These are phyloP conservation scores for Fusarium anthophilum DNA, from an alignment of 2,329 filamentous ascomycete species.

Conservation along the genomic window DNA sequence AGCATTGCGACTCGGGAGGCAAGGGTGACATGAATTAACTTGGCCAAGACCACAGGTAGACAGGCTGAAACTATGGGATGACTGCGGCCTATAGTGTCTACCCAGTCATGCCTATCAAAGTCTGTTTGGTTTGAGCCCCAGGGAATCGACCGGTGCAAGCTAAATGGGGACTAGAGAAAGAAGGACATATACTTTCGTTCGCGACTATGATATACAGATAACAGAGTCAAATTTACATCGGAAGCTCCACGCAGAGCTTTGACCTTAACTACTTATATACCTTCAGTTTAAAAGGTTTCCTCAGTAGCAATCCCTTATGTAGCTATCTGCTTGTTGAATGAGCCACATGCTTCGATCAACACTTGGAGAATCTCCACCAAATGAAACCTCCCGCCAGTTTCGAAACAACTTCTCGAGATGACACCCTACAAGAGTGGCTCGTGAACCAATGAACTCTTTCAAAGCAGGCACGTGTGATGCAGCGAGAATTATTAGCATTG, in stretches of 20 bases:
- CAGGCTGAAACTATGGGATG: too few species aligned
- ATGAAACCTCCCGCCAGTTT: constrained; percentile 54
- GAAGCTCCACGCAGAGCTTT: background rate
- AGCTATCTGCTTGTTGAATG: constrained; percentile 55
- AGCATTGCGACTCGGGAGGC: background rate
- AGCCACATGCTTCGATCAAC: constrained; percentile 58
- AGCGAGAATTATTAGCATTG: constrained; percentile 59
- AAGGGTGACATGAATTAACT: too few species aligned
- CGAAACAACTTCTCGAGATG: constrained; percentile 53
- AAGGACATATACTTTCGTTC: too few species aligned
- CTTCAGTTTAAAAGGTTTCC: too few species aligned
- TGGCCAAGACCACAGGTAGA: too few species aligned
- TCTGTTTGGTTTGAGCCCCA: too few species aligned
- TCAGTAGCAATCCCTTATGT: constrained; percentile 51
- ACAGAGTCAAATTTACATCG: background rate
- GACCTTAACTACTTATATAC: too few species aligned
- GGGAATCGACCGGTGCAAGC: too few species aligned
- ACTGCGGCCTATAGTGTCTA: too few species aligned
- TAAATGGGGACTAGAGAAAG: too few species aligned
- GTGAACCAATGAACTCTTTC: constrained; percentile 49
- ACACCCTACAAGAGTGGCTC: constrained; percentile 51
- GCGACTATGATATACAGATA: too few species aligned
- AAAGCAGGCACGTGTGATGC: constrained; percentile 53
- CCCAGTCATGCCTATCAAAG: too few species aligned
- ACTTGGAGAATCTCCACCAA: constrained; percentile 54